Evolutionary conservation across 148 eudicot species (phyloP), one percentile per base, ranked within the genome.

Genomic region (Heliosperma pusillum): DNA sequence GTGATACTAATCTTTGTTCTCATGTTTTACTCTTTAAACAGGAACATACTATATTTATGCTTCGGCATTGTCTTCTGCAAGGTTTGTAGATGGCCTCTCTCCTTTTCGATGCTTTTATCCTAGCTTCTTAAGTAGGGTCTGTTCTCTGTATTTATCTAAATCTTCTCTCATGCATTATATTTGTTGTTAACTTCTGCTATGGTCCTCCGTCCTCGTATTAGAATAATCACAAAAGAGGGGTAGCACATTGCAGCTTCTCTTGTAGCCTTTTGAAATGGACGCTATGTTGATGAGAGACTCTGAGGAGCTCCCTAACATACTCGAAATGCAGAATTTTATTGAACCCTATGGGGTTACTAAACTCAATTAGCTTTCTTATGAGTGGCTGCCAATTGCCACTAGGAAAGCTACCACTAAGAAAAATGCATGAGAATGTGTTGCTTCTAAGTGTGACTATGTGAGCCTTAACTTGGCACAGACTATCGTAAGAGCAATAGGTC

Each of bases 31-130:
- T 64, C 42, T 27, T 27, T 63, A 15, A 16, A 15, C 67, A 63
- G 67, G 67, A 27, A 63, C 30, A 27, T 63, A 63, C 67, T 63
- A 33, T 63, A 29, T 63, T 27, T 63, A 27, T 63, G 67, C 67
- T 63, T 63, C 42, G 10, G 67, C 42, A 27, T 29, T 63, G 42
- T 27, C 67, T 29, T 63, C 27, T 63, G 67, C 67, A 63, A 63
- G 67, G 67, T 63, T 27, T 29, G 67, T 63, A 9, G 24, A 59
- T 59, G 36, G 19, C 36, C 16, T 26, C 40, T 8, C 42, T 12
- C 20, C 20, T 13, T 63, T 63, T 29, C 9, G 20, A 26, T 64
- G n/a, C n/a, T 29, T 27, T 15, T 27, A 64, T 29, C 40, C 27
- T 44, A 21, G 26, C 64, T 50, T 50, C 17, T 50, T 50, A 11